Base-by-base conservation (phyloP, 2,329 filamentous ascomycete genomes). In the Colletotrichum phormii region DNA sequence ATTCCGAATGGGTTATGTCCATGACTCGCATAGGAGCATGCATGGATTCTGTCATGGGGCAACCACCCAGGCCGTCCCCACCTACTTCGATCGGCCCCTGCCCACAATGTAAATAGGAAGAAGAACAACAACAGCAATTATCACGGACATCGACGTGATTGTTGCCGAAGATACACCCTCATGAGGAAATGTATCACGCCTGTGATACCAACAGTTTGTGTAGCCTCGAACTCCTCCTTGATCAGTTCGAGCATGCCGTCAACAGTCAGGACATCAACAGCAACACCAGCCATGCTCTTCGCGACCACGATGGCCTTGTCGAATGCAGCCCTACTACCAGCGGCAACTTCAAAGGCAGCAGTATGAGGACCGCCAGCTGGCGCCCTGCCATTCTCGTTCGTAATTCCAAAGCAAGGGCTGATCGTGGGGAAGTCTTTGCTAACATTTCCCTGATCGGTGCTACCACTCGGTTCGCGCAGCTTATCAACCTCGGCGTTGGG, bases 341-440 rank as follows among this genome's bases (percentile, higher is more conserved):
- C 84, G 0, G 88, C 86, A 3, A 81, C 79, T 9, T 87, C 86
- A 75, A 89, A 91, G 0, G 86, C 84, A 0, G 86, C 84, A 8
- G 84, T 91, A 72, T 89, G 89, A 22, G 88, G 88, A 0, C 86
- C 85, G 5, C 68, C 69, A 4, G 64, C 15, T 7, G 72, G 68
- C 4, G 51, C 53, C n/a, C 60, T 75, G 26, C 77, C 78, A 29
- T 79, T 77, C 18, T 75, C 77, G 49, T 62, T 77, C 0, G 70
- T 74, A 51, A 81, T 80, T n/a, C 72, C 73, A 35, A 81, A 80
- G 46, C 65, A 62, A 1, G 77, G 76, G 2, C 75, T 76, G 8
- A 80, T 79, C 13, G 75, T 68, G 0, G 79, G 79, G 54, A 80
- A 78, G 5, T 76, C 78, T 5, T 79, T 76, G 58, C 78, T 80